These are phyloP conservation scores for Mrakia hoshinonis DNA, from an alignment of 768 basidiomycete species.

Conservation along the genomic window DNA sequence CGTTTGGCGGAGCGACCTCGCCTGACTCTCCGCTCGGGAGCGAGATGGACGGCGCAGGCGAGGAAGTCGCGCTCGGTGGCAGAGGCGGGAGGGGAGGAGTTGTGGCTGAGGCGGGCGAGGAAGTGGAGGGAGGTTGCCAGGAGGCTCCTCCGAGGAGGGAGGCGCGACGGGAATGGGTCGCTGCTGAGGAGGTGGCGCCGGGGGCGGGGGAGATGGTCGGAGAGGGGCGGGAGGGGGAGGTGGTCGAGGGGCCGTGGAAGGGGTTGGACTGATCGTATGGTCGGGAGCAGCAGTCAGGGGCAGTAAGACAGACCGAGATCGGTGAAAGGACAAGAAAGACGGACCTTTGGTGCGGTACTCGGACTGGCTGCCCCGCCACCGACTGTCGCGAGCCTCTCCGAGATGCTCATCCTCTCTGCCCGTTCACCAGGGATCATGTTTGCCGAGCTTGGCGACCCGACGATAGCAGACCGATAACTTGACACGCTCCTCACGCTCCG, in stretches of 20 bases:
- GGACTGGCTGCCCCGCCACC: conserved; percentile 39
- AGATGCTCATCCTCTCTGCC: conserved; percentile 57
- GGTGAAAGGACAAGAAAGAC: conserved; percentile 41
- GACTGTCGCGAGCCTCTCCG: conserved; percentile 68
- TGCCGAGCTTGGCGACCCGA: conserved; percentile 29
- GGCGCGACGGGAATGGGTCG: conserved; percentile 22
- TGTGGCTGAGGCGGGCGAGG: neutral
- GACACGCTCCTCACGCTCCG: conserved; percentile 51
- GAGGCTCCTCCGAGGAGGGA: conserved; percentile 18
- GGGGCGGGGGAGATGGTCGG: neutral
- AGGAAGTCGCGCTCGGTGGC: conserved; percentile 42
- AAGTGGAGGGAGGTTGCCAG: conserved; percentile 7
- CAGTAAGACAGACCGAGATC: conserved; percentile 9
- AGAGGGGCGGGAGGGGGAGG: conserved; percentile 1
- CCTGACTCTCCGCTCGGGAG: conserved; percentile 34
- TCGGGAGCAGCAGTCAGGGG: conserved; percentile 30
- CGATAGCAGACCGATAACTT: neutral
- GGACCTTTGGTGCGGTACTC: neutral
- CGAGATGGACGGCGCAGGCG: conserved; percentile 38
- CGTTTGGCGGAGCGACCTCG: conserved; percentile 54
- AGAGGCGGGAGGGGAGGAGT: neutral
- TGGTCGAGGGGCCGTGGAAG: neutral
- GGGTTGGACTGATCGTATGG: conserved; percentile 43
- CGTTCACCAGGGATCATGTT: conserved; percentile 30
- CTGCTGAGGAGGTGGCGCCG: neutral